These are phyloP conservation scores for Arabis hirsuta DNA, from an alignment of 345 rosid genomes.

Conservation along the genomic window DNA sequence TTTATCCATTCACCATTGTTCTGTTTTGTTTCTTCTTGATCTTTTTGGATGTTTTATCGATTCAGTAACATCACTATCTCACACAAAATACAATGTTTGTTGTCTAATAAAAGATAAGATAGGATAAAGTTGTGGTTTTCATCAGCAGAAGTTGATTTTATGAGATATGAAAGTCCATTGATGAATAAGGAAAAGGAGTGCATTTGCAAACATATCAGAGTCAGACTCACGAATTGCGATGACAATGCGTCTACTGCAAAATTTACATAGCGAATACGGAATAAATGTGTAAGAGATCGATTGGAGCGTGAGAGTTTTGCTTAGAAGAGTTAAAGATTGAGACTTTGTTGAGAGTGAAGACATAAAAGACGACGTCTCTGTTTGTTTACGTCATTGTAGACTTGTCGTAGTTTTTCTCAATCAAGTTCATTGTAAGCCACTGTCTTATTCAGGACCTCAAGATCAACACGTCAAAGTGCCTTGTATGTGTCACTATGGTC, in stretches of 20 bases:
- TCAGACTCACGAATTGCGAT: background rate
- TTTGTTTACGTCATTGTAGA: conserved; percentile 15
- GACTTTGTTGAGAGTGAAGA: conserved; percentile 3
- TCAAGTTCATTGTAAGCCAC: background rate
- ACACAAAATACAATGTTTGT: no score
- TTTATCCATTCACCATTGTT: background rate
- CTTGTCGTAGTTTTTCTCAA: background rate
- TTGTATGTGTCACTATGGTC: background rate
- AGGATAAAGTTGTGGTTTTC: background rate
- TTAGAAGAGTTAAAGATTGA: background rate
- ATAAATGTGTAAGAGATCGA: no score
- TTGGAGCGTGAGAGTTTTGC: background rate
- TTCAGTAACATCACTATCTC: no score
- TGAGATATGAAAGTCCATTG: no score
- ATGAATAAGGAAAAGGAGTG: no score
- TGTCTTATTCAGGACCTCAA: background rate
- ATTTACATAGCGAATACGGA: no score
- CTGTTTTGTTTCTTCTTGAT: background rate
- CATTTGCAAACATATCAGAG: no score
- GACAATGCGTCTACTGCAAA: no score
- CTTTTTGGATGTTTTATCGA: background rate
- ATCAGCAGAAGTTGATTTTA: background rate
- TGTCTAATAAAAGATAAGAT: background rate
- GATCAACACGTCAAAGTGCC: background rate
- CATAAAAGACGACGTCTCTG: conserved; percentile 8